A percentile compares a stretch with the other conserved stretches of the same genome.
phyloP scores from a whole-genome alignment of 1,284 basidiomycete species.

The Entoloma clypeatum region DNA sequence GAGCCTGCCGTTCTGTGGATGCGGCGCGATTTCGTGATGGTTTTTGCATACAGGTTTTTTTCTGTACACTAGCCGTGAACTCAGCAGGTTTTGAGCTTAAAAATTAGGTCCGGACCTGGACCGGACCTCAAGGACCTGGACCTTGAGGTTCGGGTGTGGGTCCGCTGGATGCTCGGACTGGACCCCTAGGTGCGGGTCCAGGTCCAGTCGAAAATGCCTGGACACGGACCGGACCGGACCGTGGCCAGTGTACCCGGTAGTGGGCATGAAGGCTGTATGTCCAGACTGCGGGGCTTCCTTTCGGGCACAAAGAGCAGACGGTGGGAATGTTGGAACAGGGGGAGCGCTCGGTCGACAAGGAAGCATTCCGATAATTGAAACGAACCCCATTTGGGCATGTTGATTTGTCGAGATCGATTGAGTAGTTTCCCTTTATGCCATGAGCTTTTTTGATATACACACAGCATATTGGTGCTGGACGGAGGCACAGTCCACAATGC shows the following conservation, averaged over 20 bases:
- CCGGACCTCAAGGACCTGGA: too few relatives aligned
- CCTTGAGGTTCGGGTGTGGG: too few relatives aligned
- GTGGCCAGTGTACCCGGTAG: neutral
- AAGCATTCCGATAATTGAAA: slow-evolving; percentile 8
- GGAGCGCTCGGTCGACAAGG: neutral
- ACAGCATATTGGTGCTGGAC: slow-evolving; percentile 5
- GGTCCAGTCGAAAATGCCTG: too few relatives aligned
- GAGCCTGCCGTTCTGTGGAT: too few relatives aligned
- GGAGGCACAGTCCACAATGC: slow-evolving; percentile 13
- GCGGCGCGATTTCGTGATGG: too few relatives aligned
- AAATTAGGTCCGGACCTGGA: too few relatives aligned
- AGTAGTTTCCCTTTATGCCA: neutral
- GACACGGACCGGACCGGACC: too few relatives aligned
- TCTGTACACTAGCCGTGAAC: too few relatives aligned
- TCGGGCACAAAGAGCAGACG: neutral
- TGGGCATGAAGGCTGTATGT: neutral
- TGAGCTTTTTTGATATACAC: slow-evolving; percentile 11
- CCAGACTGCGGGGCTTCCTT: neutral
- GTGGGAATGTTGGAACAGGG: neutral
- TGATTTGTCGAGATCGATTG: slow-evolving; percentile 5
- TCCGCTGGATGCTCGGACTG: too few relatives aligned
- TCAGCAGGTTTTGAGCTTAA: too few relatives aligned
- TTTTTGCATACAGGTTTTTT: too few relatives aligned
- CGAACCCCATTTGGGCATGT: slow-evolving; percentile 5
- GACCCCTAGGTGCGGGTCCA: too few relatives aligned